These are phyloP conservation scores for Debaryomyces robertsiae DNA, from an alignment of 1,139 yeast genomes.

Conservation along the genomic window DNA sequence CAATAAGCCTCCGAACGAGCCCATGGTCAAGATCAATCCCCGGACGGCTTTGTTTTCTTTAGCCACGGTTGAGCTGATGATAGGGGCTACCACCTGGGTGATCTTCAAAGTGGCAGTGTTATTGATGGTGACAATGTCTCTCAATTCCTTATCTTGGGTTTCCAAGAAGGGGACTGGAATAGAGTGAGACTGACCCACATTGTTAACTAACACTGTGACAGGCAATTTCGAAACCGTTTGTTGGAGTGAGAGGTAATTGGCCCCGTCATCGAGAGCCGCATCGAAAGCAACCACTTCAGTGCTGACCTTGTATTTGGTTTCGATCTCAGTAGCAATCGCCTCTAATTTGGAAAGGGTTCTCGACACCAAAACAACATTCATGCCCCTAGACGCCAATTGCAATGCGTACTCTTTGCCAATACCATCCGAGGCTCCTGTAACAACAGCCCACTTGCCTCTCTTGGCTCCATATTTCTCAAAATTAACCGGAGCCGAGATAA, in stretches of 20 bases:
- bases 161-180: constrained; percentile 93
- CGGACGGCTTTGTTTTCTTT: constrained; percentile 40
- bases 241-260: constrained; percentile 56
- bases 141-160: constrained; percentile 72
- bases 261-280: constrained; percentile 58
- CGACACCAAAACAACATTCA: constrained; percentile 80
- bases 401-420: constrained; percentile 89
- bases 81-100: constrained; percentile 76
- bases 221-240: constrained; percentile 53
- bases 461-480: constrained; percentile 69
- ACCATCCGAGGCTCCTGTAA: constrained; percentile 98
- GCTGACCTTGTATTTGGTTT: constrained; percentile 57
- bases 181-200: constrained; percentile 93
- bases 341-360: constrained; percentile 81
- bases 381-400: constrained; percentile 84
- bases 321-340: constrained; percentile 64
- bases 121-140: constrained; percentile 80
- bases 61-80: constrained; percentile 55
- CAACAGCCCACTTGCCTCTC: constrained; percentile 77
- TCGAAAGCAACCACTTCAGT: constrained; percentile 79
- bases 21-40: constrained; percentile 90
- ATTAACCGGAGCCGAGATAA: constrained; percentile 64
- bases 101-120: constrained; percentile 81
- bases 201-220: constrained; percentile 79
- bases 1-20: constrained; percentile 91